Percentiles rank a stretch among this genome's conserved stretches.
These are phyloP conservation scores for Sphagnum fallax DNA, from an alignment of 228 moss, liverwort and hornwort species.

Conservation along the genomic window DNA sequence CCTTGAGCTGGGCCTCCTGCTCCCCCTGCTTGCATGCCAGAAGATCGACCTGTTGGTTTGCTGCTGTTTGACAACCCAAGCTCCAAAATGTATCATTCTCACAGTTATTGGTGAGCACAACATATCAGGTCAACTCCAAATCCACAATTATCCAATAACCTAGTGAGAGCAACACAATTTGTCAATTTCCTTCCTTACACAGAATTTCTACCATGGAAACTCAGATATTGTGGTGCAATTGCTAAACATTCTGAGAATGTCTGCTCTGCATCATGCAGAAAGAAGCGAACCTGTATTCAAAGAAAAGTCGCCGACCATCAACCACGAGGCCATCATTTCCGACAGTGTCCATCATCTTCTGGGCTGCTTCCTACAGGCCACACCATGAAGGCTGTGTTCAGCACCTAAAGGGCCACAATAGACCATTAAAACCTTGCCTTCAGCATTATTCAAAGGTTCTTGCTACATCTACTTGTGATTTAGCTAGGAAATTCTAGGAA, in stretches of 20 bases:
- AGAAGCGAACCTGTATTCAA: conserved; percentile 79
- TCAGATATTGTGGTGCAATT: too few species aligned
- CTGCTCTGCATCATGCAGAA: neutral
- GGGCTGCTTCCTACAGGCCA: conserved; percentile 69
- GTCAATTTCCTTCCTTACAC: too few species aligned
- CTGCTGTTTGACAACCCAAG: conserved; percentile 66
- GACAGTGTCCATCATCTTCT: conserved; percentile 96
- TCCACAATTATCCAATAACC: too few species aligned
- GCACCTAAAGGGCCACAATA: too few species aligned
- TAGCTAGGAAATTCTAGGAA: too few species aligned
- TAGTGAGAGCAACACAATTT: too few species aligned
- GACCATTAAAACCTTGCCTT: neutral
- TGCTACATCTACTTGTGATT: too few species aligned
- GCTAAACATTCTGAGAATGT: too few species aligned
- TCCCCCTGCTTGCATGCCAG: conserved; percentile 37
- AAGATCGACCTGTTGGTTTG: conserved; percentile 94
- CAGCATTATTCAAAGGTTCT: neutral
- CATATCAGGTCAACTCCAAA: too few species aligned
- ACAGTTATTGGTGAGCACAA: neutral
- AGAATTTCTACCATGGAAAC: too few species aligned
- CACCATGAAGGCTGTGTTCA: neutral
- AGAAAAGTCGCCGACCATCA: conserved; percentile 86
- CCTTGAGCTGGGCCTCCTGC: conserved; percentile 38
- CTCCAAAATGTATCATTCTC: neutral
- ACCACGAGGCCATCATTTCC: conserved; percentile 91